A percentile compares a stretch with the other conserved stretches of the same genome.
phyloP scores from a whole-genome alignment of 23 red algal species.

The Gracilaria domingensis region DNA sequence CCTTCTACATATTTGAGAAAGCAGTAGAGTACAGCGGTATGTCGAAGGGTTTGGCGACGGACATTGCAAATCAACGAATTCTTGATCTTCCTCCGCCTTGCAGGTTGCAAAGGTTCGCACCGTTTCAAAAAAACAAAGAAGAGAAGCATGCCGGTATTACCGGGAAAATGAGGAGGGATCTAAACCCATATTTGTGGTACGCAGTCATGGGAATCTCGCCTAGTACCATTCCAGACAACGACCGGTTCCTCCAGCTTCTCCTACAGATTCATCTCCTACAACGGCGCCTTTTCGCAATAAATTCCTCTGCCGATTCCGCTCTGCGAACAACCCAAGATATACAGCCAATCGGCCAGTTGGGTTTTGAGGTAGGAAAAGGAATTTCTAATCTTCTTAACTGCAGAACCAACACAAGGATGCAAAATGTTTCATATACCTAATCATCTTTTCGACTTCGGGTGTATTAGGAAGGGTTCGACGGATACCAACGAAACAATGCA shows the following conservation, averaged over 20 bases:
- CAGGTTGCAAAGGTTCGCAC: neutral
- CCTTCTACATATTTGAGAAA: no score
- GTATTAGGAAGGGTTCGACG: neutral
- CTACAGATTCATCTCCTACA: no score
- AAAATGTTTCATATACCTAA: neutral
- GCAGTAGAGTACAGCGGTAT: no score
- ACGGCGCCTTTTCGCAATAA: no score
- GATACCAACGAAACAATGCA: neutral
- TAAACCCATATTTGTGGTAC: neutral
- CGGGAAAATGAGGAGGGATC: conserved; percentile 1
- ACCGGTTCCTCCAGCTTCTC: neutral
- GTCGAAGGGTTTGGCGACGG: no score
- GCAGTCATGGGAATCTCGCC: neutral
- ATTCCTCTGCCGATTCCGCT: no score
- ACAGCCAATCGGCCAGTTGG: no score
- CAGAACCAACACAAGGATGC: no score
- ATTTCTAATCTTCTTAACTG: no score
- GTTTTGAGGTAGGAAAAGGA: no score
- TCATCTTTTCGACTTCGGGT: neutral
- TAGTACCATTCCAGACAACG: neutral
- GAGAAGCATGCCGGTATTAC: conserved; percentile 9
- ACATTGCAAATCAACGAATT: conserved; percentile 9
- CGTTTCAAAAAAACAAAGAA: neutral
- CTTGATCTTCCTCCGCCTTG: neutral
- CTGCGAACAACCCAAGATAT: no score